Base-by-base conservation (phyloP, 208 protist species). In the Leptomonas seymouri region DNA sequence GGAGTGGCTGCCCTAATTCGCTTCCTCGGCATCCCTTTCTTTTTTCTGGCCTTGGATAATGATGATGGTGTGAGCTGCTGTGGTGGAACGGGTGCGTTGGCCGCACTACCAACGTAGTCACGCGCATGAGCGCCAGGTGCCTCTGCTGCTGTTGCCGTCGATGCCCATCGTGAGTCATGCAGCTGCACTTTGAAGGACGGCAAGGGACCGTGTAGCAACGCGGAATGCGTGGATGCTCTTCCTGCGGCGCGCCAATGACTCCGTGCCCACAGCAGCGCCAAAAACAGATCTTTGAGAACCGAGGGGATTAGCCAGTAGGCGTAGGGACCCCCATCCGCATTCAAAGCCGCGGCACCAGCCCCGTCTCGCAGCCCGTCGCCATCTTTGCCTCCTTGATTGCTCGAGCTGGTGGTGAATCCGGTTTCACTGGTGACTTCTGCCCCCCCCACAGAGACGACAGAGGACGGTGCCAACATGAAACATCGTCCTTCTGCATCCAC, bases 301-400 rank as follows among this genome's bases (percentile, higher is more conserved):
- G 63, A 46, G 8, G 71, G 71, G 39, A 76, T 67, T n/a, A 76
- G 46, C 62, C 64, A 76, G 44, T 71, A 76, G 28, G 60, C 63
- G 23, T 14, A 28, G 1, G 54, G 30, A 3, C 9, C 9, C 56
- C 16, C 6, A 21, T n/a, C 18, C 9, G 8, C 53, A 7, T 57
- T 11, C 53, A 36, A 6, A 11, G 21, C 21, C 23, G 50, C 50
- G 50, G 23, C 50, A 31, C 7, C 50, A 18, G 6, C 50, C 7
- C 20, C 18, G 12, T 55, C 27, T 31, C 31, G 9, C 23, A 12
- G 6, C 31, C 50, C 8, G 4, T 25, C 9, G 50, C 21, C 5
- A 20, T 21, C 18, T 31, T 55, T 31, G 8, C 23, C 50, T n/a
- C n/a, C n/a, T n/a, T n/a, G n/a, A n/a, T n/a, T n/a, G n/a, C n/a